A percentile compares a stretch with the other conserved stretches of the same genome.
These are phyloP conservation scores for Cladosporium sphaerospermum DNA, from an alignment of 2,329 filamentous ascomycete species.

Conservation along the genomic window DNA sequence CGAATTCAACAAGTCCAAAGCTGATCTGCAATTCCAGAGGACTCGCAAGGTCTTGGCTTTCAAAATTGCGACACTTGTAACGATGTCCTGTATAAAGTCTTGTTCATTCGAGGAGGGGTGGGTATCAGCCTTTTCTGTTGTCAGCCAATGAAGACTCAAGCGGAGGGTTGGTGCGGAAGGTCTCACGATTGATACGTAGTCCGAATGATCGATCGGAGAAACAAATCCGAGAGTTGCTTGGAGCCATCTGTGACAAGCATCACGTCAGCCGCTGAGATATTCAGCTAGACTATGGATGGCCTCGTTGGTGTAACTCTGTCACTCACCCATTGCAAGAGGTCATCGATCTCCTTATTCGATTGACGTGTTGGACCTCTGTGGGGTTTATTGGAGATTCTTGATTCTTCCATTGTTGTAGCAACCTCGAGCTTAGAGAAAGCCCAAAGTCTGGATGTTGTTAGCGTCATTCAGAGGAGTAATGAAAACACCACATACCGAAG, in stretches of 20 bases:
- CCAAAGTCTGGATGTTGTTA: too few relatives aligned
- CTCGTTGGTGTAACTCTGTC: background rate
- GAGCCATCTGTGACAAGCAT: background rate
- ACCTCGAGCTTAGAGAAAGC: too few relatives aligned
- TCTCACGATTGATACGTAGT: too few relatives aligned
- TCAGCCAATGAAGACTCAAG: too few relatives aligned
- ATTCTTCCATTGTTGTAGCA: too few relatives aligned
- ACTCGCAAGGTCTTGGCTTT: slow-evolving; percentile 2
- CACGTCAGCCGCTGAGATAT: background rate
- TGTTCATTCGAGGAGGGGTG: background rate
- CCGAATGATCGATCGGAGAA: background rate
- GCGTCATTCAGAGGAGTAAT: too few relatives aligned
- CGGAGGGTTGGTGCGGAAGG: too few relatives aligned
- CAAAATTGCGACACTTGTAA: background rate
- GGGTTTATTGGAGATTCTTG: too few relatives aligned
- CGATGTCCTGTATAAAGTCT: background rate
- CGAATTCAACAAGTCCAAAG: background rate
- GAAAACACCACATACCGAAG: background rate
- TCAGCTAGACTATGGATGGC: too few relatives aligned
- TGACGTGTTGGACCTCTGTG: background rate
- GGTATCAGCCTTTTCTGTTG: too few relatives aligned
- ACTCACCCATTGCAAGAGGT: background rate
- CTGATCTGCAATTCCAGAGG: background rate
- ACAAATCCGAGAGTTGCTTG: slow-evolving; percentile 1
- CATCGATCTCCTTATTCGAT: background rate